Conservation (phyloP, 352 stramenopile genomes). For the Phytophthora cryptogea region DNA sequence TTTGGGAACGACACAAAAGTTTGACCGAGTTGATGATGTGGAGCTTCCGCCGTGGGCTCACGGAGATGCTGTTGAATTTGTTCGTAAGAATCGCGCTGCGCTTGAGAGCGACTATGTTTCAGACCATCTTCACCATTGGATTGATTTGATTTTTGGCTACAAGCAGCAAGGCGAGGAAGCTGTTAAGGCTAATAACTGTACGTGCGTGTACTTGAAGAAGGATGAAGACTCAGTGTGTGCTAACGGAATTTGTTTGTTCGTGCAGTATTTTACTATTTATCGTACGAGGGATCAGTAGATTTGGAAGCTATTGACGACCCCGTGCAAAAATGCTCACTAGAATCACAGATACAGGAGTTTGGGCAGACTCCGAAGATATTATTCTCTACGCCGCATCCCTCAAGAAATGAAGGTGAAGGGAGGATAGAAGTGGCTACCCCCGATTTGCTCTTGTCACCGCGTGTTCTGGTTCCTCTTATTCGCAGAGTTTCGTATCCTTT, state of each 20-base stretch:
- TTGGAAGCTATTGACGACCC: slow-evolving; percentile 86
- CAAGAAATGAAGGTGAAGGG: slow-evolving; percentile 48
- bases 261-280: slow-evolving; percentile 90
- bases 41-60: slow-evolving; percentile 94
- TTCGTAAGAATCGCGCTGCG: slow-evolving; percentile 93
- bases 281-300: slow-evolving; percentile 86
- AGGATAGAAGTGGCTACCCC: slow-evolving; percentile 53
- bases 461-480: slow-evolving; percentile 26
- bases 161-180: slow-evolving; percentile 95
- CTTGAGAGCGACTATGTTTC: slow-evolving; percentile 97
- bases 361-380: slow-evolving; percentile 88
- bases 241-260: not conserved
- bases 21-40: slow-evolving; percentile 91
- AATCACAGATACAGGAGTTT: slow-evolving; percentile 94
- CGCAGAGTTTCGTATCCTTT: slow-evolving; percentile 25
- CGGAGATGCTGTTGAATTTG: slow-evolving; percentile 85
- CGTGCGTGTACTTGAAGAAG: slow-evolving; percentile 1
- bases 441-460: slow-evolving; percentile 54
- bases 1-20: slow-evolving; percentile 91
- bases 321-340: slow-evolving; percentile 91
- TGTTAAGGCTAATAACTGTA: slow-evolving; percentile 82
- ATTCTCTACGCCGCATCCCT: slow-evolving; percentile 76
- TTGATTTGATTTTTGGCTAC: slow-evolving; percentile 98
- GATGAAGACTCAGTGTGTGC: not conserved
- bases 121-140: slow-evolving; percentile 96